Base-by-base conservation (phyloP, 202 grass and related monocot species). In the Zizania palustris region DNA sequence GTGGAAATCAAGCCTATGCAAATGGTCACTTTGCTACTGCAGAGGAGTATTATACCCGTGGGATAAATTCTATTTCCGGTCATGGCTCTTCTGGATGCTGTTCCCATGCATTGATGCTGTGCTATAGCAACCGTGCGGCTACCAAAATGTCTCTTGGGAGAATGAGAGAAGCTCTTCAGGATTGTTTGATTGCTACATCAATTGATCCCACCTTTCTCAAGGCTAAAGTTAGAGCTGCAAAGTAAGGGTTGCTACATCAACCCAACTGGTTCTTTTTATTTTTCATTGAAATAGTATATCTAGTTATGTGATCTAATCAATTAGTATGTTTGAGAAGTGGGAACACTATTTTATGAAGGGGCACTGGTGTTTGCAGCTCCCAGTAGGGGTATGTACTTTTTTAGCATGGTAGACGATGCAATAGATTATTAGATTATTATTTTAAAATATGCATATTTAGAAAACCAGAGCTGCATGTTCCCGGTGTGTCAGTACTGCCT, bases 51-150 rank as follows among this genome's bases (percentile, higher is more conserved):
- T 99, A 99, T 80, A 93, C 92, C 64, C 80, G 83, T 63, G 96
- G 89, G 61, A 90, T 99, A 80, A 90, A 85, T 76, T 93, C 83
- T 60, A 84, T 99, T 60, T 69, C 78, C 58, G 53, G 77, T 49
- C 59, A 61, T 75, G 87, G 79, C 64, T 19, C 85, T 84, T 85
- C 87, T 63, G 82, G 75, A 79, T 73, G 59, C 14, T 81, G 83
- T 69, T 87, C 69, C 71, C 85, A 9, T 21, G 82, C 85, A 13
- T 78, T 99, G 66, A 96, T 87, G 89, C 65, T 99, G 51, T 99
- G 96, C 75, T 96, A 92, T 69, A 99, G 96, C 81, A 99, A 99
- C 85, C 92, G 96, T 73, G 96, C 92, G 41, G 96, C 96, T 64
- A 87, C 92, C 70, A 91, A 81, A 51, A 99, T 99, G 92, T 86